phyloP scores from a whole-genome alignment of 495 filamentous ascomycete species.

The Podospora bellae-mahoneyi region DNA sequence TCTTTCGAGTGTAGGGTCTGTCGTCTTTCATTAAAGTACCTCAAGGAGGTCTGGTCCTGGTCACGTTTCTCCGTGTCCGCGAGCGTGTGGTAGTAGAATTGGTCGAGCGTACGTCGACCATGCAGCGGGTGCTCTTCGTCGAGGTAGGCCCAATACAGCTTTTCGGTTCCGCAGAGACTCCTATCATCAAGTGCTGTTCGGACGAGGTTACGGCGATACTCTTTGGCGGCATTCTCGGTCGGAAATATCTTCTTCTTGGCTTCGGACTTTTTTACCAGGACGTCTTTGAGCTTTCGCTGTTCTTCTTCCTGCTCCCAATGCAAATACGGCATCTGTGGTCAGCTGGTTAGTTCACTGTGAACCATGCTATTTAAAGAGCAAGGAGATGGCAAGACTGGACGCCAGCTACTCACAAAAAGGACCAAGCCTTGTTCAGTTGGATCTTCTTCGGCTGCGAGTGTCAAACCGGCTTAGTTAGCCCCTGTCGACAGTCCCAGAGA shows the following conservation, averaged over 20 bases:
- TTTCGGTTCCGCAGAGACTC: neutral
- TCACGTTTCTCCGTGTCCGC: slow-evolving; percentile 21
- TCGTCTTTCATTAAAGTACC: neutral
- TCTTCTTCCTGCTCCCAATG: neutral
- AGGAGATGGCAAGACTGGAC: too few relatives aligned
- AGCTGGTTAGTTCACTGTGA: neutral
- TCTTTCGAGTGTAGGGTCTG: neutral
- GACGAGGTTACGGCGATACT: too few relatives aligned
- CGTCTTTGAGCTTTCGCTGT: neutral
- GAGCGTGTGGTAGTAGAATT: slow-evolving; percentile 24
- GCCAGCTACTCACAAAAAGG: too few relatives aligned
- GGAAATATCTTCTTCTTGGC: neutral
- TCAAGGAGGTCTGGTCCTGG: slow-evolving; percentile 19
- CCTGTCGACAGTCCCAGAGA: too few relatives aligned
- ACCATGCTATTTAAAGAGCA: too few relatives aligned
- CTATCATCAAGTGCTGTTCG: neutral
- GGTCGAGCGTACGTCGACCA: slow-evolving; percentile 22
- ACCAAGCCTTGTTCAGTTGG: too few relatives aligned
- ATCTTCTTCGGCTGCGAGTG: too few relatives aligned
- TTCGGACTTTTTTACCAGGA: neutral
- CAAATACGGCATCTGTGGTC: neutral
- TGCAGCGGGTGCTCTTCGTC: slow-evolving; percentile 8
- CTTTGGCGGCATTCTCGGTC: too few relatives aligned
- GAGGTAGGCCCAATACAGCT: neutral
- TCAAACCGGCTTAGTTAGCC: too few relatives aligned